Base-by-base conservation (phyloP, 306 rosid genomes). In the Dryas octopetala region DNA sequence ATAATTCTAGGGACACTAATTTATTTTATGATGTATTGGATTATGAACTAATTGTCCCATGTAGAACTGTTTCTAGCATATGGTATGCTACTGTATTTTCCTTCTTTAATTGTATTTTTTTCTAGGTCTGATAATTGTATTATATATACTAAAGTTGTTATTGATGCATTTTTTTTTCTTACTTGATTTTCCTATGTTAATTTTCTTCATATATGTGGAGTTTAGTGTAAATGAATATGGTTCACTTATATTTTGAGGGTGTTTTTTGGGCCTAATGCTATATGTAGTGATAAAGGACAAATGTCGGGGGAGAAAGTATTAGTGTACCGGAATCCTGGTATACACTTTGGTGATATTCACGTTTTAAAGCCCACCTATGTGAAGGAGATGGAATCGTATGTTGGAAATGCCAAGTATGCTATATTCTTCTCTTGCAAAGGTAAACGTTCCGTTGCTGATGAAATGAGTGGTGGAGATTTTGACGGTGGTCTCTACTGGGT, bases 401-500 rank as follows among this genome's bases (percentile, higher is more conserved):
- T 93, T 54, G 97, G 98, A 58, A 82, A 86, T 68, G 80, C 92
- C 4, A 91, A 91, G 71, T 88, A 84, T 74, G 97, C 82, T 38
- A 93, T 93, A 79, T 88, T 91, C 84, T 93, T 93, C 73, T 84
- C 98, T 1, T 53, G 83, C 71, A 92, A 85, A 43, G 98, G 98
- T 48, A 85, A 87, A 52, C 93, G 96, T 45, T 86, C 92, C 9
- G 65, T 89, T 59, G 97, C 89, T 41, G 96, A 93, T 78, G 96
- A 93, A 82, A 91, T 93, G 23, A 91, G 85, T 16, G 87, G 91
- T 13, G 97, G 96, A 60, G 98, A 93, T 88, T 91, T 80, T 86
- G 98, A 93, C 51, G 98, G 98, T 68, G 98, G 89, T 78, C 71
- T 83, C 81, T 93, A 88, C 71, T 93, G 96, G 97, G 86, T 91